Base-by-base conservation (phyloP, 441 rosid species). In the Croton setiger region DNA sequence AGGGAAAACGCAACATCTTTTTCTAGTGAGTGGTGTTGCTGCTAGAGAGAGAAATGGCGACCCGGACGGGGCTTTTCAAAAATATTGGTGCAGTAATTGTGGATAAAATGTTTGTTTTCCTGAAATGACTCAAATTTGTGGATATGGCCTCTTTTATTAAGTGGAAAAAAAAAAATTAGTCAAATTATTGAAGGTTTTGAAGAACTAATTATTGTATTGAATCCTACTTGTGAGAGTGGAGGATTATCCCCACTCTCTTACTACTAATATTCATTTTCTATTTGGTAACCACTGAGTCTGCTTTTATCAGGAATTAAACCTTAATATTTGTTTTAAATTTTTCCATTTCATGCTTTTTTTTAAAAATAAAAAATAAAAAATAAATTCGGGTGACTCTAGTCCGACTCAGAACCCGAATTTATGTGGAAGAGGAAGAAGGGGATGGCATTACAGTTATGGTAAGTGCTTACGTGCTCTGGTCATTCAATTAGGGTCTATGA, bases 61-160 rank as follows among this genome's bases (percentile, higher is more conserved):
- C 39, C 37, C 53, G 55, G 61, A 73, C 55, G 33, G 12, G 55
- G 47, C 55, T 65, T 63, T 53, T 60, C 4, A 33, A 45, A 63
- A 63, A 27, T 53, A 70, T 72, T 73, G 76, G 71, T 62, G 76
- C 75, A 66, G 79, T 63, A 66, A 66, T 23, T 72, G 84, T 73
- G 78, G 75, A 76, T 69, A 68, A 0, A 43, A 60, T 74, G 59
- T 70, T 67, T 57, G 31, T 27, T 27, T 71, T 69, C 44, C 43
- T 58, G 62, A 18, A 0, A 27, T 48, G 71, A 47, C 69, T 52
- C 66, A 78, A 61, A 73, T 72, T 68, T 81, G 80, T 76, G 79
- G 78, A 73, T 75, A 70, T 69, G 64, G 62, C 63, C 43, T 68
- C 66, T 43, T 68, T 57, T 27, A 31, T 75, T 44, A 31, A 64